Evolutionary conservation across 129 eudicot species (phyloP).

Genomic region (Deinandra increscens): DNA sequence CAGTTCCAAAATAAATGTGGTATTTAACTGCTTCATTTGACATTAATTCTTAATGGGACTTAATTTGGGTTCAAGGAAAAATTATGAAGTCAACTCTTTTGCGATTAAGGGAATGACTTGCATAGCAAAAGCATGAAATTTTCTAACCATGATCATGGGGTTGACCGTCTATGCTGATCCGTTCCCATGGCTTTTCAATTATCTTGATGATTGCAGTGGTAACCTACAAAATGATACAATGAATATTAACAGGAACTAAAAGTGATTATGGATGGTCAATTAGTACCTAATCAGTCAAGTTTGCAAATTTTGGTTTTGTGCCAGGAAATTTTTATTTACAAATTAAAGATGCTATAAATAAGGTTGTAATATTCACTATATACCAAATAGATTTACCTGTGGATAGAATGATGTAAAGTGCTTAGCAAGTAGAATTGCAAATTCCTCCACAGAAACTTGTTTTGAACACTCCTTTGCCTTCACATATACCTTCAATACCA

Average conservation of each 20-base stretch:
- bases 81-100: neutral
- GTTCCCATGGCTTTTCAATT: constrained; percentile 95
- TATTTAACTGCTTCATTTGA: neutral
- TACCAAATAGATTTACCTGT: constrained; percentile 49
- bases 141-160: constrained; percentile 81
- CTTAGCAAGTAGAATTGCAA: constrained; percentile 83
- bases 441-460: constrained; percentile 72
- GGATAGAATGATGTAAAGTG: constrained; percentile 82
- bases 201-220: constrained; percentile 71
- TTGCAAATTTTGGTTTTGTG: constrained; percentile 2
- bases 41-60: neutral
- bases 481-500: constrained; percentile 69
- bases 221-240: constrained; percentile 44
- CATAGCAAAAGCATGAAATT: constrained; percentile 12
- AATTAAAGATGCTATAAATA: neutral
- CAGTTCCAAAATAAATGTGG: neutral
- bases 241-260: neutral
- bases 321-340: neutral
- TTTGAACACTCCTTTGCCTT: constrained; percentile 91
- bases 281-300: constrained; percentile 4
- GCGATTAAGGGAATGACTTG: neutral
- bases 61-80: neutral
- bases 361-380: neutral
- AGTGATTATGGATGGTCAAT: neutral
- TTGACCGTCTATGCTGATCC: constrained; percentile 63